These are phyloP conservation scores for Quercus phellos DNA, from an alignment of 331 rosid species.

Conservation along the genomic window DNA sequence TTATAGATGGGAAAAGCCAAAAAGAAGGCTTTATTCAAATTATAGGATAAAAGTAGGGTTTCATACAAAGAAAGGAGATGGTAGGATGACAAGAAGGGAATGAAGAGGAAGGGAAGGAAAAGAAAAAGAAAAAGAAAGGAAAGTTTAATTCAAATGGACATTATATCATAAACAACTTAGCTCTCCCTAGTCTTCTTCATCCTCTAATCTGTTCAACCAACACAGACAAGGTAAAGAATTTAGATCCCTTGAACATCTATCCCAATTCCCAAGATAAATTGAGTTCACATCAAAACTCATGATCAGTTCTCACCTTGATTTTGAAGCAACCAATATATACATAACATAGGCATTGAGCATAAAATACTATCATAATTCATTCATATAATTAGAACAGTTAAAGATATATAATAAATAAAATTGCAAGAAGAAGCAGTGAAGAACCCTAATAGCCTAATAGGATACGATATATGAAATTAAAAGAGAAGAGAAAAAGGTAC, in stretches of 20 bases:
- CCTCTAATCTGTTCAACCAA: neutral
- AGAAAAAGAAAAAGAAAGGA: neutral
- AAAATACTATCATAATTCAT: too few species aligned
- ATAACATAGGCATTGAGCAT: too few species aligned
- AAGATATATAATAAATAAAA: too few species aligned
- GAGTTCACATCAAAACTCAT: neutral
- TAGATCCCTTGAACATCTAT: neutral
- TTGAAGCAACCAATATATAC: too few species aligned
- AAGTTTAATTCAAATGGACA: neutral
- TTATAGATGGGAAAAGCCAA: neutral
- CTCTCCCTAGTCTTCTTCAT: neutral
- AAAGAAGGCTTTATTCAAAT: neutral
- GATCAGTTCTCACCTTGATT: neutral
- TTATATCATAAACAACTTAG: neutral
- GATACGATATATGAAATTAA: too few species aligned
- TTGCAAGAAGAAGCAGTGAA: too few species aligned
- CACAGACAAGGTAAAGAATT: neutral
- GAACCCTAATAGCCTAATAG: too few species aligned
- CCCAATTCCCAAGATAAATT: neutral
- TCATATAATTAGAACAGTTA: too few species aligned
- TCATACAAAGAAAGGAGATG: neutral
- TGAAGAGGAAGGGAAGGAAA: neutral
- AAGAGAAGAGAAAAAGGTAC: too few species aligned
- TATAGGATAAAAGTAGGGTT: neutral
- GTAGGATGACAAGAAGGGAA: neutral